phyloP scores from a whole-genome alignment of 768 basidiomycete genomes.

The Harrya chromipes region DNA sequence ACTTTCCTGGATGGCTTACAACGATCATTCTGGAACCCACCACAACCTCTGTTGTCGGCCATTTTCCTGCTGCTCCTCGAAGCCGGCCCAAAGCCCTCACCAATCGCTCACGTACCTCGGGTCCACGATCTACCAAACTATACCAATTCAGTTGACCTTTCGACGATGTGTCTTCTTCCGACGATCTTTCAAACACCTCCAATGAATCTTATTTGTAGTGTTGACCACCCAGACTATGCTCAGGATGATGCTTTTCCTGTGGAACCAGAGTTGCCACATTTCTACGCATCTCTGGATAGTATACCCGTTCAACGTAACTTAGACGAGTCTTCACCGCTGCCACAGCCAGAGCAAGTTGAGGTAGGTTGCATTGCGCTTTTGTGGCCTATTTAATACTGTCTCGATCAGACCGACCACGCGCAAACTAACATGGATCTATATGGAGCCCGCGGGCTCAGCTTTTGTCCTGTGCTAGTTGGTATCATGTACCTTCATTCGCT shows the following conservation, averaged over 20 bases:
- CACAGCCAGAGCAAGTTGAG: neutral
- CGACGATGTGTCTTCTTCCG: conserved; percentile 7
- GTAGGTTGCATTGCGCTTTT: neutral
- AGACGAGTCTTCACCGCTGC: neutral
- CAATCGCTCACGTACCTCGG: neutral
- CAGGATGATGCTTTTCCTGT: neutral
- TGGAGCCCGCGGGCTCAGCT: conserved; percentile 15
- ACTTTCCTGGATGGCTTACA: conserved; percentile 12
- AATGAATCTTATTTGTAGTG: conserved; percentile 4
- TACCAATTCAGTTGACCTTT: neutral
- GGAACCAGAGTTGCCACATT: neutral
- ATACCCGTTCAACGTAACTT: neutral
- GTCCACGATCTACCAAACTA: neutral
- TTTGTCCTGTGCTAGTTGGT: conserved; percentile 16
- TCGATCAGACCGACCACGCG: neutral
- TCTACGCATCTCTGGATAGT: neutral
- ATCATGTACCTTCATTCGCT: conserved; percentile 15
- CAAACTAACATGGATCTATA: conserved; percentile 3
- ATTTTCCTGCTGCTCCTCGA: conserved; percentile 6
- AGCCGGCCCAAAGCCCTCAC: neutral
- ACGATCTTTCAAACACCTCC: neutral
- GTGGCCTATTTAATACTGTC: neutral
- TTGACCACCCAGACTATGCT: neutral
- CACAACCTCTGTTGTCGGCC: conserved; percentile 11
- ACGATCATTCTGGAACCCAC: conserved; percentile 6